Evolutionary conservation across 2,329 filamentous ascomycete species (phyloP).

Genomic region (Aspergillus sp.): DNA sequence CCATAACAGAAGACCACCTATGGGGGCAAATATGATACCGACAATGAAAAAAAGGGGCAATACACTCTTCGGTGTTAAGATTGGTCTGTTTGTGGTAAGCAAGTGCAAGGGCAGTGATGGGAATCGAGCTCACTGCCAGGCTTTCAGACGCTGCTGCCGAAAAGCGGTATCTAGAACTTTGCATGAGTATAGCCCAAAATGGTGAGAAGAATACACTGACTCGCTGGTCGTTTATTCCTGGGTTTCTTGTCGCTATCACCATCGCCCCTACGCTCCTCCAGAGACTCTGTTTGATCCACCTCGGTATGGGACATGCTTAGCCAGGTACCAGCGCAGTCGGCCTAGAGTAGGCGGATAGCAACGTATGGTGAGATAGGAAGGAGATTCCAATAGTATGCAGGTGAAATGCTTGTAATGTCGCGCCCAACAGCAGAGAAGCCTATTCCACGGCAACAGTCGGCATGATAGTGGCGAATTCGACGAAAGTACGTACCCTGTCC

Average conservation of each 20-base stretch:
- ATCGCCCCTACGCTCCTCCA: slow-evolving; percentile 42
- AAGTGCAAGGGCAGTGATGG: not conserved
- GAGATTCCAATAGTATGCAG: not conserved
- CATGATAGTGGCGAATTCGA: not conserved
- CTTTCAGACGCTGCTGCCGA: slow-evolving; percentile 92
- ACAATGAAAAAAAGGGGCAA: slow-evolving; percentile 87
- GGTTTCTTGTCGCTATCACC: slow-evolving; percentile 66
- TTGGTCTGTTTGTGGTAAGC: slow-evolving; percentile 63
- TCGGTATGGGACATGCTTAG: slow-evolving; percentile 46
- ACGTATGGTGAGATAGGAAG: not conserved
- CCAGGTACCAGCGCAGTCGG: not conserved
- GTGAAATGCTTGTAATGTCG: not conserved
- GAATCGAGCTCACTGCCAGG: slow-evolving; percentile 79
- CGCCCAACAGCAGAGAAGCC: not conserved
- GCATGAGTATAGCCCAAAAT: slow-evolving; percentile 16
- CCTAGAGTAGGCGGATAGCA: not conserved
- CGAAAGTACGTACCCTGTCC: not conserved
- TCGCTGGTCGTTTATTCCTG: slow-evolving; percentile 89
- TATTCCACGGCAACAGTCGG: not conserved
- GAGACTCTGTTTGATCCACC: slow-evolving; percentile 40
- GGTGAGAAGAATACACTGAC: slow-evolving; percentile 50
- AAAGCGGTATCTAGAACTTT: slow-evolving; percentile 78
- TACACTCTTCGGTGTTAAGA: slow-evolving; percentile 91
- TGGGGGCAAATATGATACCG: slow-evolving; percentile 88
- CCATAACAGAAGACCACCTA: slow-evolving; percentile 82